Base-by-base conservation (phyloP, 768 basidiomycete species). In the Hemileccinum rubropunctum region DNA sequence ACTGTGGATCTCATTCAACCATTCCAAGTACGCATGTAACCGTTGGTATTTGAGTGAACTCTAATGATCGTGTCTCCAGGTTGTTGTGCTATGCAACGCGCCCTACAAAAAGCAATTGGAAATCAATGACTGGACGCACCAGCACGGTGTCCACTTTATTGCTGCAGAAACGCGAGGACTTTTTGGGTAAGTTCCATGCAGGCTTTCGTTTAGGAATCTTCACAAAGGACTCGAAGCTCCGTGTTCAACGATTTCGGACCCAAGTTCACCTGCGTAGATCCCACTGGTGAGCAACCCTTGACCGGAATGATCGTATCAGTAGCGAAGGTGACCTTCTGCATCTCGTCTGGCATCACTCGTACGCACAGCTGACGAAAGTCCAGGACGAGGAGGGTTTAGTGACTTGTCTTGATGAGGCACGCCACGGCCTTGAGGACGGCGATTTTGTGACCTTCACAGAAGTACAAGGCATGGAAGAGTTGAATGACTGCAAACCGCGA, bases 371-470 rank as follows among this genome's bases (percentile, higher is more conserved):
- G 45, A 47, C 14, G 38, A 18, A 28, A 21, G 18, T 13, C 11
- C 50, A 95, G 92, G 87, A 84, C 52, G 74, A 78, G 39, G 93
- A 97, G 45, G 95, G 88, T n/a, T 71, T 98, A 18, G 95, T 98
- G 7, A 97, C 95, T 11, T 97, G 94, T 66, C 74, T 98, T 51
- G 97, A 99, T 58, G 97, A 99, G 73, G 88, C 95, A 11, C 82
- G 97, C 51, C 97, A 98, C 67, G 97, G 97, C 17, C 79, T 99
- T n/a, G 94, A 98, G 67, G 97, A 98, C 66, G 97, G 97, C 14
- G 93, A 98, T 64, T 98, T 86, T 61, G 95, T 98, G 20, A 95
- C 97, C 5, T 98, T 99, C 73, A 80, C 82, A 15, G 97, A 99
- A 72, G 84, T 99, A 21, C 87, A 95, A 69, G 97, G 97, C 32